Conservation (phyloP, 2,329 filamentous ascomycete genomes). For the Colletotrichum musicola region DNA sequence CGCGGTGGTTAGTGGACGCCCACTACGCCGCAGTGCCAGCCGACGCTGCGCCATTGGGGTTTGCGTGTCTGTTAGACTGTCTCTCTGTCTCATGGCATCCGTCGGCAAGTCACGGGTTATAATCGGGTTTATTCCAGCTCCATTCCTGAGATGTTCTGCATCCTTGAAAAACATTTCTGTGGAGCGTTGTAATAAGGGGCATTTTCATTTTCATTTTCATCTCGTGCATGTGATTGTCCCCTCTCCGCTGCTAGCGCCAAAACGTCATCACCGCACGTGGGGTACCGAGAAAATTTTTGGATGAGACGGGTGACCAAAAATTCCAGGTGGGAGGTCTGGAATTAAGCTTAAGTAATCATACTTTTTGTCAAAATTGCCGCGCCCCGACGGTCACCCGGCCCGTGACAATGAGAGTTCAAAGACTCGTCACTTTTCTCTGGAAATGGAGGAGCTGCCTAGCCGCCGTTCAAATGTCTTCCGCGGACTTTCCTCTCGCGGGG, state of each 20-base stretch:
- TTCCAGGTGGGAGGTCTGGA: conserved; percentile 8
- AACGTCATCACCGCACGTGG: conserved; percentile 33
- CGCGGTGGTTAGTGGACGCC: no score
- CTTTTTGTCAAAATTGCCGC: not conserved
- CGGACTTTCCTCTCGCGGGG: not conserved
- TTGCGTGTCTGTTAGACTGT: no score
- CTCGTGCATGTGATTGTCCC: conserved; percentile 27
- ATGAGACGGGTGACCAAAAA: conserved; percentile 8
- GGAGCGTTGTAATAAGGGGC: no score
- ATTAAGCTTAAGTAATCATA: conserved; percentile 36
- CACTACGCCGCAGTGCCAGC: no score
- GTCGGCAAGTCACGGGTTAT: no score
- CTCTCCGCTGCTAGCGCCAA: conserved; percentile 18
- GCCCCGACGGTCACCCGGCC: not conserved
- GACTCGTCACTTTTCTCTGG: not conserved
- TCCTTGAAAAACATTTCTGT: no score
- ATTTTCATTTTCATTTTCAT: not conserved
- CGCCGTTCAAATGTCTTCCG: not conserved
- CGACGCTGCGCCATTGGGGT: no score
- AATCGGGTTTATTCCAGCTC: no score
- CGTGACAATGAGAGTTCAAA: not conserved
- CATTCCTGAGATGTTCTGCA: no score
- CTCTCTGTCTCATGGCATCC: no score
- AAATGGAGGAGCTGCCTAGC: no score
- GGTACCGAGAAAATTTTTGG: not conserved